Conservation (phyloP, 2,329 filamentous ascomycete genomes). For the Microdochium paspali region DNA sequence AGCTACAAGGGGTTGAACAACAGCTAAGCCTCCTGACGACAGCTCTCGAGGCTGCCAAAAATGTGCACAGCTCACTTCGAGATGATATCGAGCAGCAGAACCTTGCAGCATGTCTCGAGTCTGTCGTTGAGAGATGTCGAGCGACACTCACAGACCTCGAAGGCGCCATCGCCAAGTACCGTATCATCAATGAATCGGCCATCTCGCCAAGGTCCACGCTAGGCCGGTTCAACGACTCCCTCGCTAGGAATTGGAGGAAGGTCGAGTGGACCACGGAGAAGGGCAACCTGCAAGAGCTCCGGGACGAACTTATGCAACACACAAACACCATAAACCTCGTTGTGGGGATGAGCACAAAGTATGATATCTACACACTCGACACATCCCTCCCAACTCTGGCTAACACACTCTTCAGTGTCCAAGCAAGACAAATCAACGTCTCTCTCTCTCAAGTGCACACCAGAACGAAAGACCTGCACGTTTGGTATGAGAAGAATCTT, state of each 20-base stretch:
- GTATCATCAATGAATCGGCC: constrained; percentile 5
- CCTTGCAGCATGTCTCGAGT: constrained; percentile 1
- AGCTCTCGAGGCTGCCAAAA: constrained; percentile 12
- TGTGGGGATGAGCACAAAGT: constrained; percentile 10
- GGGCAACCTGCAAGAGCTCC: constrained; percentile 12
- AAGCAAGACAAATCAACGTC: neutral
- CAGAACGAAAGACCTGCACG: neutral
- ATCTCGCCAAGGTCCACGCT: constrained; percentile 1
- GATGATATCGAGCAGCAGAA: constrained; percentile 4
- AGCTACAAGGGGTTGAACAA: constrained; percentile 19
- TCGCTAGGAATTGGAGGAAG: constrained; percentile 17
- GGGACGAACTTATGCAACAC: constrained; percentile 12
- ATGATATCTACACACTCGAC: neutral
- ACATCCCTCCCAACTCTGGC: neutral
- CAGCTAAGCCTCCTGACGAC: constrained; percentile 18
- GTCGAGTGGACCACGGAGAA: constrained; percentile 18
- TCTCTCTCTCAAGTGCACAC: neutral
- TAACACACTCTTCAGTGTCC: neutral
- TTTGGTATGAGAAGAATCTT: neutral
- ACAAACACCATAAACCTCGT: constrained; percentile 15
- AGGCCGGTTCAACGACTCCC: constrained; percentile 10
- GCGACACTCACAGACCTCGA: constrained; percentile 10
- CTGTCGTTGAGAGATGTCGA: constrained; percentile 9
- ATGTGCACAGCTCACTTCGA: neutral
- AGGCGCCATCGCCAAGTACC: constrained; percentile 10